These are phyloP conservation scores for Crotalaria pallida DNA, from an alignment of 306 rosid genomes.

Conservation along the genomic window DNA sequence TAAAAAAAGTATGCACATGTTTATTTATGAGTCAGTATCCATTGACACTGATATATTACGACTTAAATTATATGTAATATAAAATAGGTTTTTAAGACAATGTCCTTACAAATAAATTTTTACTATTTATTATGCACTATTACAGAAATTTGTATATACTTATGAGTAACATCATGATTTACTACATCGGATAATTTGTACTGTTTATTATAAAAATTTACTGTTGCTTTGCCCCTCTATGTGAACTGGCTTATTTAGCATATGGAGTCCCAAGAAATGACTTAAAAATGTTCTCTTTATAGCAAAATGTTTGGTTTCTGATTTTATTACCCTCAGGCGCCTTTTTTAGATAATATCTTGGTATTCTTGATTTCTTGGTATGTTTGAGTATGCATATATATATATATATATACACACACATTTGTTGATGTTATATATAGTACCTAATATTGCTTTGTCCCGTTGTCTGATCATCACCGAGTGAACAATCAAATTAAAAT, in stretches of 20 bases:
- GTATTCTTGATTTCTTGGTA: no score
- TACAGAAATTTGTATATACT: no score
- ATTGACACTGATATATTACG: no score
- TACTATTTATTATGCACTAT: no score
- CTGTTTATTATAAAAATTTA: not conserved
- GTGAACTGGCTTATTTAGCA: slow-evolving; percentile 67
- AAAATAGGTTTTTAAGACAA: no score
- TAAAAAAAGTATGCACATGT: no score
- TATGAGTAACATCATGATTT: not conserved
- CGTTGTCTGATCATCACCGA: not conserved
- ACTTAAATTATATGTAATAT: no score
- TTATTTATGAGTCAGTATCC: no score
- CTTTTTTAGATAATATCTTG: not conserved
- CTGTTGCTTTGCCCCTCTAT: not conserved
- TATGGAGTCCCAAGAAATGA: slow-evolving; percentile 84
- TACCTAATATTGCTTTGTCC: not conserved
- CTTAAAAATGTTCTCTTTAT: slow-evolving; percentile 64
- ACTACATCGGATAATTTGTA: not conserved
- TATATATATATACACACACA: not conserved
- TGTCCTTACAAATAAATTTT: no score
- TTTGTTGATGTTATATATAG: not conserved
- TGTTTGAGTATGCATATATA: no score
- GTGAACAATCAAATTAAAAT: not conserved
- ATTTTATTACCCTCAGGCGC: not conserved
- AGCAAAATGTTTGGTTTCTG: slow-evolving; percentile 61